phyloP scores from a whole-genome alignment of 106 monocot genomes.

The Cymbidium sinense region DNA sequence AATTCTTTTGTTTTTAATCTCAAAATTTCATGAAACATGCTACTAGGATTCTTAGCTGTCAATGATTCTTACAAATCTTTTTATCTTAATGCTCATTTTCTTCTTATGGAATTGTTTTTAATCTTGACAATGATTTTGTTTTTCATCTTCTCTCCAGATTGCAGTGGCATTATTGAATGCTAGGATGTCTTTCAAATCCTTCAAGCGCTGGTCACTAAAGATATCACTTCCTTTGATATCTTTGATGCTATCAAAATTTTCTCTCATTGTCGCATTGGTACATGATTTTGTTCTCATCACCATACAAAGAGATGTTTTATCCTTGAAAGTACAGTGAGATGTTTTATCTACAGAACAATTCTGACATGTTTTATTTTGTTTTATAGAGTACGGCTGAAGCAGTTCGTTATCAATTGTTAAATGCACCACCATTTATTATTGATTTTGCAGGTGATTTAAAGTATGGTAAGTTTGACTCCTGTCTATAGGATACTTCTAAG shows the following conservation, averaged over 20 bases:
- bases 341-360: neutral
- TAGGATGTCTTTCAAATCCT: slow-evolving; percentile 82
- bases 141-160: slow-evolving; percentile 41
- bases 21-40: neutral
- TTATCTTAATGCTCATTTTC: neutral
- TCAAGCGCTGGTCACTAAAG: slow-evolving; percentile 64
- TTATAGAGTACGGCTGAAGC: slow-evolving; percentile 77
- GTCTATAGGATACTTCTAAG: neutral
- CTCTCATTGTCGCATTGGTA: slow-evolving; percentile 79
- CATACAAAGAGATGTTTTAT: neutral
- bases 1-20: neutral
- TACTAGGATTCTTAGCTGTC: neutral
- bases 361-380: slow-evolving; percentile 14
- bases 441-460: slow-evolving; percentile 88
- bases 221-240: slow-evolving; percentile 61
- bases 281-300: neutral
- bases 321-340: too few relatives aligned
- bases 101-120: neutral
- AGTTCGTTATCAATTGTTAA: slow-evolving; percentile 73
- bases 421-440: slow-evolving; percentile 68
- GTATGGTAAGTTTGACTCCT: slow-evolving; percentile 49
- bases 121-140: neutral
- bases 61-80: neutral
- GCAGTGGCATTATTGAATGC: slow-evolving; percentile 75
- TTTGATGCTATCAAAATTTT: slow-evolving; percentile 83